Percentiles rank a stretch among this genome's conserved stretches.
phyloP scores from a whole-genome alignment of 805 yeast species.

The Zygosaccharomyces rouxii region DNA sequence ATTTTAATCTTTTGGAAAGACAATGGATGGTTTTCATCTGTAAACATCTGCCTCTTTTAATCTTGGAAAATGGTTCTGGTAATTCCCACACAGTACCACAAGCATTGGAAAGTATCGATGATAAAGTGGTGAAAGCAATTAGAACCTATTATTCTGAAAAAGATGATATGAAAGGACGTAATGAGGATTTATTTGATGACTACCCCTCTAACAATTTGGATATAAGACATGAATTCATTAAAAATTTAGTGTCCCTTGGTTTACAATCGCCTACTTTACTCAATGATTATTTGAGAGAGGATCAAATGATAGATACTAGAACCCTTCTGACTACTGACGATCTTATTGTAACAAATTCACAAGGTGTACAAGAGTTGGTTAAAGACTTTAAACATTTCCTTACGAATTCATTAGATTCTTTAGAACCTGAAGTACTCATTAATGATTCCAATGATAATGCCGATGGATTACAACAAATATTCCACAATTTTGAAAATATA shows the following conservation, averaged over 20 bases:
- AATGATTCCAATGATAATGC: constrained; percentile 49
- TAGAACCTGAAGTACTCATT: constrained; percentile 32
- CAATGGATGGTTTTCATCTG: constrained; percentile 45
- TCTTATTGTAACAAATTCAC: constrained; percentile 29
- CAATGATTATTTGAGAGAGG: constrained; percentile 38
- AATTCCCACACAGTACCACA: constrained; percentile 26
- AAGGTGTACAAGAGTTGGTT: constrained; percentile 34
- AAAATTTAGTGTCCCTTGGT: constrained; percentile 40
- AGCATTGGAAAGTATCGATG: constrained; percentile 29
- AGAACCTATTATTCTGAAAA: constrained; percentile 35
- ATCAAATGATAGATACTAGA: constrained; percentile 37
- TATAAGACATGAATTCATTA: constrained; percentile 49
- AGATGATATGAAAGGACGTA: constrained; percentile 33
- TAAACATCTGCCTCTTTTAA: constrained; percentile 45
- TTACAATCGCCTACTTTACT: constrained; percentile 36
- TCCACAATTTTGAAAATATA: constrained; percentile 44
- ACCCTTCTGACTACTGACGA: constrained; percentile 35
- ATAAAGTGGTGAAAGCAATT: constrained; percentile 32
- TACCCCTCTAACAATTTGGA: constrained; percentile 45
- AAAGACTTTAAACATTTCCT: constrained; percentile 32
- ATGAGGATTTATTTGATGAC: constrained; percentile 50
- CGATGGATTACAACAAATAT: constrained; percentile 48
- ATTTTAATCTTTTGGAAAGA: constrained; percentile 33
- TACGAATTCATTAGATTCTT: constrained; percentile 20
- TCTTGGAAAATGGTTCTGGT: constrained; percentile 31